Conservation (phyloP, 805 yeast species). For the Hanseniaspora pseudoguilliermondii region DNA sequence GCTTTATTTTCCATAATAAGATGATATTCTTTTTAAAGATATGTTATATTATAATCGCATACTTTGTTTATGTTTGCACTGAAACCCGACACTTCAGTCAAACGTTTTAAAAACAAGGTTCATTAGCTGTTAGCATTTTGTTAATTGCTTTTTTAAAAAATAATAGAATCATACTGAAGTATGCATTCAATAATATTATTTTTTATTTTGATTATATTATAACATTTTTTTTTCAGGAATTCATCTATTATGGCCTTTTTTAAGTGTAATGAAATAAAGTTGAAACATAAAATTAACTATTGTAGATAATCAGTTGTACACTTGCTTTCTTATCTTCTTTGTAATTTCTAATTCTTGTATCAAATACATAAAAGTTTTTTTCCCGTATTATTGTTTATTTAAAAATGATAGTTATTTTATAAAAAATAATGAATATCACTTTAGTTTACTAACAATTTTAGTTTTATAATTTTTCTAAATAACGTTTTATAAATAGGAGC, state of each 20-base stretch:
- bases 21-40: neutral
- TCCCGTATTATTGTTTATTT: neutral
- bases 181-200: neutral
- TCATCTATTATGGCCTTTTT: no score
- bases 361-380: neutral
- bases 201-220: neutral
- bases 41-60: neutral
- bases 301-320: neutral
- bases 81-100: constrained; percentile 82
- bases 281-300: no score
- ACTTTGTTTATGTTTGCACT: constrained; percentile 34
- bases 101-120: constrained; percentile 13
- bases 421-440: constrained; percentile 11
- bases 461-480: neutral
- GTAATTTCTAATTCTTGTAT: neutral
- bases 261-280: no score
- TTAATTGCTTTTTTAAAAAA: no score
- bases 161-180: no score
- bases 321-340: neutral
- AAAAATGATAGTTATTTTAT: neutral
- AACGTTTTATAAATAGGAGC: constrained; percentile 46
- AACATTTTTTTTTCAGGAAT: neutral
- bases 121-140: neutral
- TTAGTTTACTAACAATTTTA: constrained; percentile 14
- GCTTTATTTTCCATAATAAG: neutral